Percentiles rank a stretch among this genome's conserved stretches.
Evolutionary conservation across 2,329 filamentous ascomycete genomes (phyloP).

Genomic region (Bipolaris oryzae): DNA sequence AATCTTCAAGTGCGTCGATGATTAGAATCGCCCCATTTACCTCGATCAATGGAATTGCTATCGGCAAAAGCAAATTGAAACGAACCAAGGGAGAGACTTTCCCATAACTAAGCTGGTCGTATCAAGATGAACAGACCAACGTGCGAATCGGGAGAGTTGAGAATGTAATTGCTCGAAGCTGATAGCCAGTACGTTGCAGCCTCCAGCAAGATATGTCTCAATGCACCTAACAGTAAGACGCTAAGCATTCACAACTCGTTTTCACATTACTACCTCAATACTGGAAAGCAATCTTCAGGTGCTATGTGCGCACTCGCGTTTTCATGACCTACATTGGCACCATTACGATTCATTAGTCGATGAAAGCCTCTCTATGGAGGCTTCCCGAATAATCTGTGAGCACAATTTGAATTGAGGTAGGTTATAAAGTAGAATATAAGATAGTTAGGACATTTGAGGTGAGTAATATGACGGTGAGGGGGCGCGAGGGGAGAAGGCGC

Average conservation of each 20-base stretch:
- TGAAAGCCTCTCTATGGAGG: too few species aligned
- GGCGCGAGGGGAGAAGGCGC: constrained; percentile 5
- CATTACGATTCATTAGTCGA: not conserved
- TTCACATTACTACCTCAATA: not conserved
- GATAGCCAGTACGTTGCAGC: not conserved
- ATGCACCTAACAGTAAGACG: not conserved
- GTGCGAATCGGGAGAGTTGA: not conserved
- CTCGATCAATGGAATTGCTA: too few species aligned
- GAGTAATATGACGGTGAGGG: not conserved
- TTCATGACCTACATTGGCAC: not conserved
- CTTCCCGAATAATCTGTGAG: not conserved
- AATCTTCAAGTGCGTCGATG: not conserved
- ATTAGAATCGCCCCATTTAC: not conserved
- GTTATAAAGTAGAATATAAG: not conserved
- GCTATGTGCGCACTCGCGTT: not conserved
- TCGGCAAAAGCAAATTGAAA: too few species aligned
- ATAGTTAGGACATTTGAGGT: not conserved
- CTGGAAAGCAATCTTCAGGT: not conserved
- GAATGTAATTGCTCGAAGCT: not conserved
- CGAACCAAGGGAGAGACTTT: not conserved
- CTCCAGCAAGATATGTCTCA: not conserved
- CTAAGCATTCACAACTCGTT: not conserved
- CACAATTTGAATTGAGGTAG: not conserved
- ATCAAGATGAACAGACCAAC: not conserved
- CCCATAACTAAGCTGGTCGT: not conserved